phyloP scores from a whole-genome alignment of 345 rosid genomes.

The Aethionema arabicum region DNA sequence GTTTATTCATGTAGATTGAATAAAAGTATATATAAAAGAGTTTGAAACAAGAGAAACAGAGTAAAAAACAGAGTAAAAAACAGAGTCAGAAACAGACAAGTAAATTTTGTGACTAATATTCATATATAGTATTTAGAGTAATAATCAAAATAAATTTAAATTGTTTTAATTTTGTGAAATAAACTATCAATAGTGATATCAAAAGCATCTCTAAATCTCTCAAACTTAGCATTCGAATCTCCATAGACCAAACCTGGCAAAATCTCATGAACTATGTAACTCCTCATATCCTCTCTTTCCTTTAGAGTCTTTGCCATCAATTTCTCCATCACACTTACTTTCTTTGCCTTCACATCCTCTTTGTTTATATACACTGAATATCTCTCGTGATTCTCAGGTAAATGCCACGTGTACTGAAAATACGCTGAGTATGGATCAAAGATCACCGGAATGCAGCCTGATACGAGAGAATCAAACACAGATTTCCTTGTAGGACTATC shows the following conservation, averaged over 20 bases:
- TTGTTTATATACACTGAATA: conserved; percentile 73
- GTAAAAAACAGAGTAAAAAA: no score
- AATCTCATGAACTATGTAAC: conserved; percentile 65
- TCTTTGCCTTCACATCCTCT: conserved; percentile 58
- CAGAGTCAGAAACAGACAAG: no score
- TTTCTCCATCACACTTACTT: conserved; percentile 52
- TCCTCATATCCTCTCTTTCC: conserved; percentile 69
- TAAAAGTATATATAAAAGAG: no score
- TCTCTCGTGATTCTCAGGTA: conserved; percentile 65
- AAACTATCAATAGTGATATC: conserved; percentile 58
- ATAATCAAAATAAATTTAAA: neutral
- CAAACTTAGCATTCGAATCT: conserved; percentile 50
- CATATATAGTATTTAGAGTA: no score
- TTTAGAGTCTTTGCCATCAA: conserved; percentile 46
- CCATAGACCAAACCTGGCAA: conserved; percentile 70
- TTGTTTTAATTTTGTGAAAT: conserved; percentile 41
- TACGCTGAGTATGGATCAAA: conserved; percentile 80
- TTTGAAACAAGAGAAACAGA: no score
- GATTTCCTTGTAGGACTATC: conserved; percentile 88
- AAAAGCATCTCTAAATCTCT: conserved; percentile 77
- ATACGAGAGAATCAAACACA: conserved; percentile 69
- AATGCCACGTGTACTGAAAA: conserved; percentile 88
- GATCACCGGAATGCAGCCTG: conserved; percentile 80
- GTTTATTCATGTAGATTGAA: no score
- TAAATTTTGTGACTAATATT: no score